These are phyloP conservation scores for Fusarium sp. DNA, from an alignment of 2,329 filamentous ascomycete species.

Conservation along the genomic window DNA sequence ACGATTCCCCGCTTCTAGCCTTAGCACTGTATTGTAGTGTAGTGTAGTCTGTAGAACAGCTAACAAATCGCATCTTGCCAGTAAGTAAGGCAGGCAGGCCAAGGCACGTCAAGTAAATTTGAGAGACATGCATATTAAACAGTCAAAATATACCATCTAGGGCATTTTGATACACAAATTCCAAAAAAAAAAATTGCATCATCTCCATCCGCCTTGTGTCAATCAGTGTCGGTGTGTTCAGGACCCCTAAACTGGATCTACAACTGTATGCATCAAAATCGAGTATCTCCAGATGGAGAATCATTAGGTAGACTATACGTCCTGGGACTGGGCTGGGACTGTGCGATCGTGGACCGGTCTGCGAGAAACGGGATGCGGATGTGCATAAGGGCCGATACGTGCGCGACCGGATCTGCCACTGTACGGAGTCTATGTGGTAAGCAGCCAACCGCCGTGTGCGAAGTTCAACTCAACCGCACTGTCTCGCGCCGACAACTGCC, in stretches of 20 bases:
- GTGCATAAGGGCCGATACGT: conserved; percentile 22
- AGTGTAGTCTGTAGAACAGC: background rate
- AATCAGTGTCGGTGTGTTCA: conserved; percentile 33
- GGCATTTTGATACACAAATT: background rate
- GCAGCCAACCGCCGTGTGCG: background rate
- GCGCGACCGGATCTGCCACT: conserved; percentile 10
- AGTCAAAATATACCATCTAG: background rate
- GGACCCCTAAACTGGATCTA: conserved; percentile 9
- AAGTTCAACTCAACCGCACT: conserved; percentile 37
- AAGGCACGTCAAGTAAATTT: conserved; percentile 5
- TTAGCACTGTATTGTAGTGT: background rate
- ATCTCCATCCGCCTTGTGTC: conserved; percentile 6
- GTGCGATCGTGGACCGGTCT: conserved; percentile 17
- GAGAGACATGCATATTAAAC: background rate
- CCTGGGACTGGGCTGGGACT: conserved; percentile 5
- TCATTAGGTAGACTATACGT: conserved; percentile 4
- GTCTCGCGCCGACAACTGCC: conserved; percentile 29
- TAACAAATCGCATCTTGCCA: background rate
- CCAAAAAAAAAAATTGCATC: background rate
- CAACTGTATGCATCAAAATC: conserved; percentile 1
- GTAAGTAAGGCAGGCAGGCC: background rate
- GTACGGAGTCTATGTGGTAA: background rate
- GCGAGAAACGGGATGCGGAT: conserved; percentile 10
- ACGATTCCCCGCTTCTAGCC: conserved; percentile 28
- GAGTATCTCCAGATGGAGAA: conserved; percentile 10